Evolutionary conservation across 805 yeast genomes (phyloP).

Genomic region (Candida fluviatilis): DNA sequence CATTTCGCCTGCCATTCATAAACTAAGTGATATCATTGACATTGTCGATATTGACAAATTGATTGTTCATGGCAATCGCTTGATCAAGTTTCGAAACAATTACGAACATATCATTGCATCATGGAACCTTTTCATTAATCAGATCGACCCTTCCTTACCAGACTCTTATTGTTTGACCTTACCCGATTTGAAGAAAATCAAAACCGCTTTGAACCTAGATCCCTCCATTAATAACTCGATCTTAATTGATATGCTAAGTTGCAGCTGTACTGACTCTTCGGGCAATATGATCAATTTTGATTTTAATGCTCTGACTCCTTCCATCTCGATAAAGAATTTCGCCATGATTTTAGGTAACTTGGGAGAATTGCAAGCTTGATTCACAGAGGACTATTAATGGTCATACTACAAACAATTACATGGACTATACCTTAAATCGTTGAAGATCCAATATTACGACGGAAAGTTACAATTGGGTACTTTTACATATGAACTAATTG

Average conservation of each 20-base stretch:
- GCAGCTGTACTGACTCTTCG: conserved; percentile 22
- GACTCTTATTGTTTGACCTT: conserved; percentile 18
- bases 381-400: not conserved
- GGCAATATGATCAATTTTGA: conserved; percentile 29
- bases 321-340: conserved; percentile 34
- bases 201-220: conserved; percentile 26
- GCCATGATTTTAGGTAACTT: conserved; percentile 38
- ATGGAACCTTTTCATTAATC: conserved; percentile 29
- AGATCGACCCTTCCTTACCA: conserved; percentile 3
- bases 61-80: conserved; percentile 19
- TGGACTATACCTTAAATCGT: not conserved
- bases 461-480: no score
- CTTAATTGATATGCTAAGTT: conserved; percentile 40
- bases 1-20: conserved; percentile 15
- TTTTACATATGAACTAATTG: no score
- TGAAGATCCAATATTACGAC: no score
- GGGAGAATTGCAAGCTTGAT: conserved; percentile 28
- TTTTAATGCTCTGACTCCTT: conserved; percentile 22
- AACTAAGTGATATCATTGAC: conserved; percentile 26
- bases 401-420: no score
- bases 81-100: conserved; percentile 31
- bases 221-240: conserved; percentile 25
- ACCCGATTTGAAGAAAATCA: conserved; percentile 27
- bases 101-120: conserved; percentile 21
- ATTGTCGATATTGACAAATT: conserved; percentile 40